Conservation (phyloP, 208 protist genomes). For the Crithidia fasciculata region DNA sequence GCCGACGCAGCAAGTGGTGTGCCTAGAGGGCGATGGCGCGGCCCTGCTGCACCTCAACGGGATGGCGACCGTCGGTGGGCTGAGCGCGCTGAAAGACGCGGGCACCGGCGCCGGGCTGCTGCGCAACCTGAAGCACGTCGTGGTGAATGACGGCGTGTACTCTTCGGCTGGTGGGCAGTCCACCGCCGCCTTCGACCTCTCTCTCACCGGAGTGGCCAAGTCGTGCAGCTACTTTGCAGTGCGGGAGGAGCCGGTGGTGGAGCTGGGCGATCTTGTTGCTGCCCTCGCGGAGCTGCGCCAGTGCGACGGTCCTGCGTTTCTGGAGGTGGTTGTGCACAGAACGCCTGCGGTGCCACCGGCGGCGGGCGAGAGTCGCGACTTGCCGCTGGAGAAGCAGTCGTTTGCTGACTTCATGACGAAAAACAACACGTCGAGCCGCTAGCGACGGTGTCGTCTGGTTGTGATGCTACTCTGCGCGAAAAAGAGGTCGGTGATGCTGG, state of each 20-base stretch:
- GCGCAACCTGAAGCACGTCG: constrained; percentile 84
- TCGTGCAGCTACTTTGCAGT: constrained; percentile 76
- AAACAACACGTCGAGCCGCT: not conserved
- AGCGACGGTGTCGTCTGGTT: not conserved
- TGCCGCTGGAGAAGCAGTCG: constrained; percentile 23
- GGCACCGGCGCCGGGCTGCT: constrained; percentile 36
- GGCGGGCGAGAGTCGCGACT: constrained; percentile 3
- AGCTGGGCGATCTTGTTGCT: constrained; percentile 62
- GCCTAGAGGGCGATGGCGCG: constrained; percentile 88
- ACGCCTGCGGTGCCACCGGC: constrained; percentile 15
- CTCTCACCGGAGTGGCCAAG: constrained; percentile 78
- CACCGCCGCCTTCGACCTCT: constrained; percentile 66
- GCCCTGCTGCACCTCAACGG: constrained; percentile 81
- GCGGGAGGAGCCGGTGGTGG: constrained; percentile 61
- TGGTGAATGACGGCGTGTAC: constrained; percentile 90
- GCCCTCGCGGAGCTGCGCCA: constrained; percentile 61
- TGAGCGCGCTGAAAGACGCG: constrained; percentile 30
- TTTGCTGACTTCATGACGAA: constrained; percentile 32
- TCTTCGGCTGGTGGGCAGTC: constrained; percentile 78
- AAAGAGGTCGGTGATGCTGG: not conserved
- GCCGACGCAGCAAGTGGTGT: constrained; percentile 65
- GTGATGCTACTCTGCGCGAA: not conserved
- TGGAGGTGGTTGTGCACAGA: constrained; percentile 80
- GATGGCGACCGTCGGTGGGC: constrained; percentile 51
- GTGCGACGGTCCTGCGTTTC: constrained; percentile 70